A percentile compares a stretch with the other conserved stretches of the same genome.
Evolutionary conservation across 2,329 filamentous ascomycete species (phyloP).

Genomic region (Drechslerella dactyloides): DNA sequence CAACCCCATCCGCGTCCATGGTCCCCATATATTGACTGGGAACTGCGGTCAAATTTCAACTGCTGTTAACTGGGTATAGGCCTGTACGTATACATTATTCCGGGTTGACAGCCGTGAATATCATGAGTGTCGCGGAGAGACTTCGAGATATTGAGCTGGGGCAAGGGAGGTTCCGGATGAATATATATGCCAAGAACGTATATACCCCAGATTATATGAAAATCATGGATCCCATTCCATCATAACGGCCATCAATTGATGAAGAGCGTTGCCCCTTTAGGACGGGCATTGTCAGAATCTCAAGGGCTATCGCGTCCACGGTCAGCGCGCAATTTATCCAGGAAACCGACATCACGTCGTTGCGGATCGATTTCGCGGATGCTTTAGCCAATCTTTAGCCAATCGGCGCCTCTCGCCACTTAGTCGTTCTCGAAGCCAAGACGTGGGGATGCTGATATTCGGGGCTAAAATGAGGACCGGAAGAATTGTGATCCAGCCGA

Average conservation of each 20-base stretch:
- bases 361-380: slow-evolving; percentile 22
- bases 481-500: slow-evolving; percentile 47
- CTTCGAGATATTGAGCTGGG: slow-evolving; percentile 7
- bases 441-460: slow-evolving; percentile 19
- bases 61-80: background rate
- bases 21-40: slow-evolving; percentile 9
- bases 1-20: slow-evolving; percentile 7
- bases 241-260: background rate
- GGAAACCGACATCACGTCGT: slow-evolving; percentile 1
- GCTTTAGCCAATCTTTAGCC: slow-evolving; percentile 25
- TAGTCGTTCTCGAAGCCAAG: slow-evolving; percentile 22
- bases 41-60: too few relatives aligned
- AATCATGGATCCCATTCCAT: slow-evolving; percentile 22
- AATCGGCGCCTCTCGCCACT: background rate
- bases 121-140: slow-evolving; percentile 18
- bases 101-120: slow-evolving; percentile 19
- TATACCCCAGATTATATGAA: slow-evolving; percentile 43
- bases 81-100: too few relatives aligned
- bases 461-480: slow-evolving; percentile 47
- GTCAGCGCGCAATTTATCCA: slow-evolving; percentile 39
- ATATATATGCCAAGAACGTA: slow-evolving; percentile 9
- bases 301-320: slow-evolving; percentile 11
- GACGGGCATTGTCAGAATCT: slow-evolving; percentile 30
- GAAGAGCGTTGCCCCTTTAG: slow-evolving; percentile 33
- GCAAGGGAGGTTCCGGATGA: slow-evolving; percentile 37